Evolutionary conservation across 108 stramenopile species (phyloP), one percentile per base, ranked within the genome.

Genomic region (Fragilaria crotonensis): DNA sequence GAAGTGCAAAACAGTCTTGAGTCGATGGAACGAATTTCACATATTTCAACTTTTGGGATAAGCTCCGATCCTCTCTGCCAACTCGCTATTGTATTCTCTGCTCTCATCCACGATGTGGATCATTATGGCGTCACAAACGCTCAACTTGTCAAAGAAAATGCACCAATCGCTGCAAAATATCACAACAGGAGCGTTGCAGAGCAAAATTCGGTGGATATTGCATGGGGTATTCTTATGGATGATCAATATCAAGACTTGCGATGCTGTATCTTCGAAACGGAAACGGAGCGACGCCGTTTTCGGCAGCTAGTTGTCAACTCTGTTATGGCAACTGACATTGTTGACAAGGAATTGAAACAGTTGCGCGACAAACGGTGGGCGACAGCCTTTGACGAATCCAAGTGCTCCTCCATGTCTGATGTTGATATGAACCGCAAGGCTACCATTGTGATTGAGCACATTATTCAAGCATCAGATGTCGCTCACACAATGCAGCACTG

Each of bases 401-500:
- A 60, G 7, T 41, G 11, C 7, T 11, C 11, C 14, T 41, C 36
- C 14, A 41, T 41, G 36, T 41, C 36, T 41, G 14, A 41, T 41
- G 36, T 41, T 41, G 36, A 41, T 41, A 41, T 41, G 11, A 19
- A 56, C 7, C 54, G 54, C 19, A 56, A 56, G 17, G 54, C 54
- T n/a, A 56, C 33, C 11, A 56, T 68, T 5, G 52, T 63, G 28
- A 52, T 69, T 32, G 70, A 71, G 46, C 70, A 71, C 20, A 66
- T 71, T 27, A 57, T 71, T 27, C 62, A 63, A 45, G 70, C 64
- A 19, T 48, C 70, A 3, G 70, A 71, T 61, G 62, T 71, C 18
- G 57, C 65, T 21, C 70, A 71, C 33, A 66, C 65, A 2, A 66
- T 66, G 59, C 70, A 71, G 49, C 58, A 71, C 30, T 71, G 48